Conservation (phyloP, 306 rosid species). For the Ammopiptanthus mongolicus region DNA sequence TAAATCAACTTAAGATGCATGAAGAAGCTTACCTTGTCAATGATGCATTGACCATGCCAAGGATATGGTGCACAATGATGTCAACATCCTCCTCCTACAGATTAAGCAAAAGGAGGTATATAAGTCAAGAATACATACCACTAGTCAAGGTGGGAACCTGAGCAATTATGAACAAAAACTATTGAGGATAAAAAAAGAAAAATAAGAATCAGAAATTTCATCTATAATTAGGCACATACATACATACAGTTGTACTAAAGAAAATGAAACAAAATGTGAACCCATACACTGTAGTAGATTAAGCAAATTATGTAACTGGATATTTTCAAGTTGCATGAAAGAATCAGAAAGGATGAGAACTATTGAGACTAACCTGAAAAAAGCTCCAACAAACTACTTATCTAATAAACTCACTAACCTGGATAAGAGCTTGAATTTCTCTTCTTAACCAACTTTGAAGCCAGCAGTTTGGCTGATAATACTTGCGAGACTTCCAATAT, state of each 20-base stretch:
- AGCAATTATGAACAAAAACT: neutral
- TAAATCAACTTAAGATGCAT: constrained; percentile 8
- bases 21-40: constrained; percentile 37
- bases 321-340: neutral
- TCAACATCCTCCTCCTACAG: constrained; percentile 84
- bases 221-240: neutral
- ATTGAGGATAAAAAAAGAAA: neutral
- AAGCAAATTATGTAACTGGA: neutral
- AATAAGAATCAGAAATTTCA: neutral
- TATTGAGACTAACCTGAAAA: neutral
- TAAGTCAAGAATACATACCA: neutral
- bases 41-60: constrained; percentile 47
- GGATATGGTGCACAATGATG: constrained; percentile 70
- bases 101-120: constrained; percentile 9
- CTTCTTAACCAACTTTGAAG: constrained; percentile 74
- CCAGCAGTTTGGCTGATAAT: constrained; percentile 68
- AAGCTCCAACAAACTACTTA: neutral
- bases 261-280: neutral
- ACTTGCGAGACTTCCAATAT: constrained; percentile 62
- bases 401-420: constrained; percentile 43
- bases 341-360: neutral
- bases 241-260: neutral
- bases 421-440: constrained; percentile 81
- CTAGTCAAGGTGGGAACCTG: neutral
- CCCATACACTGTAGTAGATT: neutral